phyloP scores from a whole-genome alignment of 2,329 filamentous ascomycete genomes.

The Periconia sp. region DNA sequence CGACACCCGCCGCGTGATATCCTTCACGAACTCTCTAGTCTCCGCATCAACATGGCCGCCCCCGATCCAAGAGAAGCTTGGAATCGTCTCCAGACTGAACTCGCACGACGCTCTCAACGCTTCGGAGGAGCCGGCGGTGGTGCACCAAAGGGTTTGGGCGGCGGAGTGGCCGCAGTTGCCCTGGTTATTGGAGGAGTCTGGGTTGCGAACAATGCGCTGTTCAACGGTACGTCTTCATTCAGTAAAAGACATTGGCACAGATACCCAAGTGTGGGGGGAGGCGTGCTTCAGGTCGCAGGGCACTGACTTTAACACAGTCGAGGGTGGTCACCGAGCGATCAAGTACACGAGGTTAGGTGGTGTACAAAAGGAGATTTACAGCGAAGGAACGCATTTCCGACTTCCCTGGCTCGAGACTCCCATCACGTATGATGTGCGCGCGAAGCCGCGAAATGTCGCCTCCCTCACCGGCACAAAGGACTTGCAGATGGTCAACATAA shows the following conservation, averaged over 20 bases:
- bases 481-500: slow-evolving; percentile 99
- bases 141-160: slow-evolving; percentile 56
- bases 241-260: not conserved
- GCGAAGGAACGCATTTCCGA: slow-evolving; percentile 93
- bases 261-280: not conserved
- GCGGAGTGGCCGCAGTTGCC: slow-evolving; percentile 57
- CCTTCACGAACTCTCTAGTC: slow-evolving; percentile 36
- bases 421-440: slow-evolving; percentile 95
- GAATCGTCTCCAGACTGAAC: slow-evolving; percentile 64
- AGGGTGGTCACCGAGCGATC: slow-evolving; percentile 98
- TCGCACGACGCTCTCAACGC: slow-evolving; percentile 49
- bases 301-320: slow-evolving; percentile 59
- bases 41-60: slow-evolving; percentile 31
- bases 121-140: slow-evolving; percentile 54
- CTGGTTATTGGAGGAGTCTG: slow-evolving; percentile 58
- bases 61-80: slow-evolving; percentile 67
- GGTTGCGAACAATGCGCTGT: slow-evolving; percentile 64
- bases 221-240: slow-evolving; percentile 60
- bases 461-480: slow-evolving; percentile 98
- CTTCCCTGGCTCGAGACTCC: slow-evolving; percentile 98
- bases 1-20: slow-evolving; percentile 27
- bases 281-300: no score
- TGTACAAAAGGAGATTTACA: slow-evolving; percentile 95
- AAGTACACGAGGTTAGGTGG: slow-evolving; percentile 93
- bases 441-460: slow-evolving; percentile 93